Evolutionary conservation across 2,329 filamentous ascomycete genomes (phyloP).

Genomic region (Aureobasidium sp.): DNA sequence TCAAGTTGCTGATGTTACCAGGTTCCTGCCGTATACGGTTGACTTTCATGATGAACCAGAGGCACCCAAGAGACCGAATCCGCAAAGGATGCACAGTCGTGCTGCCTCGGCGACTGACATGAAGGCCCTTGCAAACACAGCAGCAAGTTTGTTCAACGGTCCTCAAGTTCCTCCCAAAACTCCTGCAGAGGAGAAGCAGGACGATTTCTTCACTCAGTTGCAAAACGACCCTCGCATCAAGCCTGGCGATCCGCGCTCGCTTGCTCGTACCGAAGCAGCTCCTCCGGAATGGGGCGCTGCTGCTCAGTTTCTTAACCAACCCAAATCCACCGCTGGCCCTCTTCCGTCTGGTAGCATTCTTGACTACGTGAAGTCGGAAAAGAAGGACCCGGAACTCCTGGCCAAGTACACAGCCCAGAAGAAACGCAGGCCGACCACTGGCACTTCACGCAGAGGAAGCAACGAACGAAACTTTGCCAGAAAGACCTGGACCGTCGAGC

Average conservation of each 20-base stretch:
- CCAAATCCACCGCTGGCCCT: conserved; percentile 62
- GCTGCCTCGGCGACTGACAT: neutral
- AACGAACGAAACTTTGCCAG: conserved; percentile 51
- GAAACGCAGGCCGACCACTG: conserved; percentile 6
- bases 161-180: conserved; percentile 36
- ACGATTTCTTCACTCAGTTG: conserved; percentile 39
- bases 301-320: conserved; percentile 61
- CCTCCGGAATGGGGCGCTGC: conserved; percentile 64
- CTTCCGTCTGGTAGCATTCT: conserved; percentile 63
- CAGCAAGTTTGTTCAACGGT: conserved; percentile 32
- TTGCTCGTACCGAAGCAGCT: conserved; percentile 64
- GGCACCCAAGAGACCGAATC: conserved; percentile 5
- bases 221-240: conserved; percentile 37
- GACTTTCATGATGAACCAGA: conserved; percentile 61
- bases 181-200: conserved; percentile 26
- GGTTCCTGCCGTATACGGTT: conserved; percentile 86
- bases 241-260: conserved; percentile 38
- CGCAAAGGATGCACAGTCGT: conserved; percentile 4
- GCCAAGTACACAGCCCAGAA: conserved; percentile 18
- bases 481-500: conserved; percentile 75
- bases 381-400: conserved; percentile 18
- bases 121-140: neutral
- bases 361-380: conserved; percentile 43
- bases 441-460: conserved; percentile 25
- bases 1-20: conserved; percentile 28